A percentile compares a stretch with the other conserved stretches of the same genome.
phyloP scores from a whole-genome alignment of 495 filamentous ascomycete species.

The Achaetomiella virescens region DNA sequence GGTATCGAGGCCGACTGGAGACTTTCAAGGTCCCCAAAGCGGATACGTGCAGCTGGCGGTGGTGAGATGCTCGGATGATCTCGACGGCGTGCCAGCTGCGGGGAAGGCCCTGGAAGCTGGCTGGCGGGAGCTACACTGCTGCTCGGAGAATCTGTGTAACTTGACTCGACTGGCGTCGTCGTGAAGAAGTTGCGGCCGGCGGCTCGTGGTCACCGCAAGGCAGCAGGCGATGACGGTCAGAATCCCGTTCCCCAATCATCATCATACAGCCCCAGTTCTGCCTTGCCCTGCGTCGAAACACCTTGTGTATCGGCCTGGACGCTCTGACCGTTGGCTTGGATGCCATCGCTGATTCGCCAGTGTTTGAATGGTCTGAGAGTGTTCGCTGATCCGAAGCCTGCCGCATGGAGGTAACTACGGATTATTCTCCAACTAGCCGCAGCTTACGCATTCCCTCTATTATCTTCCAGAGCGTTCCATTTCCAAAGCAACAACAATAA shows the following conservation, averaged over 20 bases:
- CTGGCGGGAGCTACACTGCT: neutral
- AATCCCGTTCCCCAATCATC: neutral
- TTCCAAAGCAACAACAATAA: neutral
- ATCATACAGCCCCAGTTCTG: neutral
- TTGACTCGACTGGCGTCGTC: too few relatives aligned
- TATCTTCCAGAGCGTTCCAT: slow-evolving; percentile 10
- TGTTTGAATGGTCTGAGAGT: neutral
- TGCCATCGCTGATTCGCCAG: neutral
- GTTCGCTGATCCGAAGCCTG: slow-evolving; percentile 7
- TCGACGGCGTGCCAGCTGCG: neutral
- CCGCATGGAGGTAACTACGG: neutral
- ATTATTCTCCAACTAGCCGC: too few relatives aligned
- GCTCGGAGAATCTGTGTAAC: too few relatives aligned
- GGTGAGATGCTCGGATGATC: slow-evolving; percentile 3
- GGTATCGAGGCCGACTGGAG: neutral
- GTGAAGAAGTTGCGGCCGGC: neutral
- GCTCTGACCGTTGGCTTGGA: neutral
- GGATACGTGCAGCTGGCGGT: slow-evolving; percentile 1
- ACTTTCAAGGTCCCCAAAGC: neutral
- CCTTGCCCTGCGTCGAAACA: neutral
- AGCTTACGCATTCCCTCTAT: slow-evolving; percentile 1
- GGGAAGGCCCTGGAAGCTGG: too few relatives aligned
- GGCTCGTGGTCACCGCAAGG: neutral
- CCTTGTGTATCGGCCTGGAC: neutral
- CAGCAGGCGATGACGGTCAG: neutral